phyloP scores from a whole-genome alignment of 73 alveolate genomes.

The Stentor coeruleus region DNA sequence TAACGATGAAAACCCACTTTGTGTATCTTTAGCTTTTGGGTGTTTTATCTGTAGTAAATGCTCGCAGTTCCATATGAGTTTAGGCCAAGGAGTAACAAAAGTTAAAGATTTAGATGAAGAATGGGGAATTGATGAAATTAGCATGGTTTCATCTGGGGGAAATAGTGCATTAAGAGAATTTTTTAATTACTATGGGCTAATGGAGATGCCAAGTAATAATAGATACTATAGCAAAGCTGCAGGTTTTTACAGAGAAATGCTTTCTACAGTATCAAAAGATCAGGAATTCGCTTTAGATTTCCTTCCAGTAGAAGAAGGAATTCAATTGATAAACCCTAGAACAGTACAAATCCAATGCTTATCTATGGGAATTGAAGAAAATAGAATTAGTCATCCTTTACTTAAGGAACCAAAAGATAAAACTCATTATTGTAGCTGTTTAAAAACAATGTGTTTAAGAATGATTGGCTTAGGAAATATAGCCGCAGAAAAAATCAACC shows the following conservation, averaged over 20 bases:
- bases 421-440: too few species aligned
- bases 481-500: too few species aligned
- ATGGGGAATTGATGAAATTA: too few species aligned
- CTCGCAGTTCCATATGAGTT: background rate
- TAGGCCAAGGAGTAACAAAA: background rate
- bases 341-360: too few species aligned
- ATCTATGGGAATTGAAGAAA: too few species aligned
- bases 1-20: background rate
- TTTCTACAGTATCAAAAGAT: background rate
- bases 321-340: too few species aligned
- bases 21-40: background rate
- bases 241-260: background rate
- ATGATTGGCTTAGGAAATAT: too few species aligned
- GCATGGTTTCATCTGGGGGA: background rate
- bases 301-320: background rate
- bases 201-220: background rate
- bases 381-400: too few species aligned
- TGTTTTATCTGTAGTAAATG: background rate
- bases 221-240: background rate
- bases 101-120: too few species aligned
- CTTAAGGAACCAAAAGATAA: too few species aligned
- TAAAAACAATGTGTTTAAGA: too few species aligned
- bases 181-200: background rate
- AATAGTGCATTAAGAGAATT: background rate
- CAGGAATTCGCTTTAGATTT: background rate